Conservation (phyloP, 257 asterid genomes). For the Ajuga chamaepitys region DNA sequence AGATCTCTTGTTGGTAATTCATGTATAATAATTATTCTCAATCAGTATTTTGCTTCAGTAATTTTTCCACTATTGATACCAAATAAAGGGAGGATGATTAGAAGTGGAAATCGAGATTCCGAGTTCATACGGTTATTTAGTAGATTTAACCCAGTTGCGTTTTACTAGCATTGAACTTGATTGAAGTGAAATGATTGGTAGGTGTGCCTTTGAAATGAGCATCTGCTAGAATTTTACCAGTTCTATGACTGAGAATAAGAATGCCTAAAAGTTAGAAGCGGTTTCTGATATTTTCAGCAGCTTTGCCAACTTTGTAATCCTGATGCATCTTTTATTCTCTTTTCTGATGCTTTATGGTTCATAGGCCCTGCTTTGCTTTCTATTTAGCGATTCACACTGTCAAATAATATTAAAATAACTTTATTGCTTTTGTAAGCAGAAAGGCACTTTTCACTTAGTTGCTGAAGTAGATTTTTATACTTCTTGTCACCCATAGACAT, state of each 20-base stretch:
- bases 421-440: not conserved
- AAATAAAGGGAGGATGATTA: not conserved
- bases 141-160: not conserved
- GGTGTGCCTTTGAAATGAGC: too few relatives aligned
- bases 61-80: not conserved
- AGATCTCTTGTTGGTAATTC: slow-evolving; percentile 5
- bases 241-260: too few relatives aligned
- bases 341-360: not conserved
- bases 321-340: not conserved
- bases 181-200: not conserved
- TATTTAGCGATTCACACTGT: not conserved
- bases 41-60: not conserved
- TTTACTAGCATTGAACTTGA: not conserved
- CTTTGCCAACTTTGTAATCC: not conserved
- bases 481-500: not conserved
- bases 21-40: not conserved
- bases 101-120: not conserved
- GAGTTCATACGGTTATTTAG: not conserved
- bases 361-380: not conserved
- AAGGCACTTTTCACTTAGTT: not conserved
- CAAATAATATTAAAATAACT: not conserved
- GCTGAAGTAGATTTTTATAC: not conserved
- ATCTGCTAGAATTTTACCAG: not conserved
- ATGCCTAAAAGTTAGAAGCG: not conserved
- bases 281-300: not conserved